Base-by-base conservation (phyloP, 176 grass and related monocot species). In the Cenchrus americanus region DNA sequence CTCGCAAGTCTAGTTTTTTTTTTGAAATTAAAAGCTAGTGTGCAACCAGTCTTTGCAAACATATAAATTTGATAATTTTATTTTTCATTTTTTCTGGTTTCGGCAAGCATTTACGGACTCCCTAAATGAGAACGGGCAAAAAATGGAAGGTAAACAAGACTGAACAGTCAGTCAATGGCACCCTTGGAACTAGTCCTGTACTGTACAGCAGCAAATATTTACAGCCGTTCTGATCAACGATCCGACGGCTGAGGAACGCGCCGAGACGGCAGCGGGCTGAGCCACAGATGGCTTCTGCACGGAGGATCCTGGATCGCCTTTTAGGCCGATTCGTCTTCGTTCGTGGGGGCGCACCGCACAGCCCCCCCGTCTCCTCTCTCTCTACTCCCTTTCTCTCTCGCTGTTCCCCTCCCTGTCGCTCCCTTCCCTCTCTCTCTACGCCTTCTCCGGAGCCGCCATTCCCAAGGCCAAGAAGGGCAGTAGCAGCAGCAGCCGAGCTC, bases 301-400 rank as follows among this genome's bases (percentile, higher is more conserved):
- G 54, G 87, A 81, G 44, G 53, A 85, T 89, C 77, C 66, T 32
- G 46, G 76, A 79, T 30, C 14, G 44, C 42, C 21, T 32, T 87
- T 77, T 75, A 85, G 52, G 50, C 44, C 82, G 82, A 85, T 81
- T 89, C 87, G 71, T 81, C 77, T 76, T 85, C 77, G 76, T 80
- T 30, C 27, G 27, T 30, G 27, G 87, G 69, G 87, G 18, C 52
- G 69, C 30, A n/a, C 80, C n/a, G n/a, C n/a, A n/a, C n/a, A n/a
- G n/a, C n/a, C n/a, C 13, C 27, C 18, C 15, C 11, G 1, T 5
- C 42, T 14, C 37, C 23, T 18, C 62, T 12, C 50, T 48, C 17
- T 78, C 22, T 73, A 8, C 0, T 2, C 14, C 49, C 49, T 11
- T 5, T 14, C 21, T 68, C 21, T 68, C 71, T 69, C 27, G 27